A percentile compares a stretch with the other conserved stretches of the same genome.
Conservation (phyloP, 176 grass and related monocot genomes). For the Poa pratensis region DNA sequence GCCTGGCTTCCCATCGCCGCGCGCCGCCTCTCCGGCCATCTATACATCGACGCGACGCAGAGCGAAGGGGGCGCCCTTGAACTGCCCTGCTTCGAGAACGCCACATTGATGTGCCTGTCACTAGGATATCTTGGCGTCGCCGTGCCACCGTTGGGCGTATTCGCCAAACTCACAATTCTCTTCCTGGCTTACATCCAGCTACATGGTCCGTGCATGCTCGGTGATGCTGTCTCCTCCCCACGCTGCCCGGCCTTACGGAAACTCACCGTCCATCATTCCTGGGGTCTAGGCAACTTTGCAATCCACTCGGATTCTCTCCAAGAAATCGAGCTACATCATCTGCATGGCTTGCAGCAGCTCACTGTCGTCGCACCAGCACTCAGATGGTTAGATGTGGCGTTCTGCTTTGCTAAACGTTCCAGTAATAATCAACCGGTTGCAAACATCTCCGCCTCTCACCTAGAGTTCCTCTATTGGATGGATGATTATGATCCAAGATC, state of each 20-base stretch:
- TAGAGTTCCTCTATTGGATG: no score
- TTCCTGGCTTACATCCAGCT: not conserved
- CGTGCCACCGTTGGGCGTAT: not conserved
- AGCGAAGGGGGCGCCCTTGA: not conserved
- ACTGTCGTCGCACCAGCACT: not conserved
- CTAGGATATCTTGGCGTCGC: not conserved
- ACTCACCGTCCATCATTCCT: not conserved
- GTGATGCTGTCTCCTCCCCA: not conserved
- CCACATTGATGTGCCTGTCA: not conserved
- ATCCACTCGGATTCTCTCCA: not conserved
- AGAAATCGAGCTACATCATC: not conserved
- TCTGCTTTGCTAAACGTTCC: no score
- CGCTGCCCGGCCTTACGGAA: not conserved
- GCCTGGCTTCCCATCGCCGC: conserved; percentile 25
- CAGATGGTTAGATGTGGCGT: no score
- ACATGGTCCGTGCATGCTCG: not conserved
- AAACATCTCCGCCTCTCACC: no score
- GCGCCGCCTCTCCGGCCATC: not conserved
- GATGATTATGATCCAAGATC: no score
- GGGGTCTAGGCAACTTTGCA: not conserved
- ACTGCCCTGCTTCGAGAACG: conserved; percentile 33
- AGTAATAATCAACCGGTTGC: no score
- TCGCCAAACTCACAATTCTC: conserved; percentile 2
- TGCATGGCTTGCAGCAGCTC: not conserved
- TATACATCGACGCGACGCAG: not conserved